Evolutionary conservation across 1,139 yeast species (phyloP).

Genomic region (Kodamaea derodonti): DNA sequence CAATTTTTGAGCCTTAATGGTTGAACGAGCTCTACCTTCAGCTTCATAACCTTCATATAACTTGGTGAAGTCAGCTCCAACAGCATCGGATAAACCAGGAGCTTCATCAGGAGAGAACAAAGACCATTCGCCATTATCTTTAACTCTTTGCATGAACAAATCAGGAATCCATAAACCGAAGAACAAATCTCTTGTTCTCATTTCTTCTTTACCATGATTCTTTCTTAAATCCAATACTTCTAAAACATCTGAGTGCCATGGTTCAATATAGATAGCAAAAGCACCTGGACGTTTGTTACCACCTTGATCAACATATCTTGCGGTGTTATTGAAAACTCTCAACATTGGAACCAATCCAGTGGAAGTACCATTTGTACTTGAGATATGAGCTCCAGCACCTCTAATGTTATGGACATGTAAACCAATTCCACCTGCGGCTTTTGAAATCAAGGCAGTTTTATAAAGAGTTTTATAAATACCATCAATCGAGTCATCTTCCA

Average conservation of each 20-base stretch:
- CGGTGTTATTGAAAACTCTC: constrained; percentile 86
- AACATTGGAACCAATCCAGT: constrained; percentile 89
- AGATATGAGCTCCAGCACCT: constrained; percentile 80
- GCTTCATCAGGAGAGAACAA: constrained; percentile 87
- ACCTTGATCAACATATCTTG: constrained; percentile 91
- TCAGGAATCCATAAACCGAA: constrained; percentile 93
- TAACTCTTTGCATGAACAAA: constrained; percentile 85
- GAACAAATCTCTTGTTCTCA: constrained; percentile 85
- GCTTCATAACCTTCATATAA: constrained; percentile 69
- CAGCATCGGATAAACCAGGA: constrained; percentile 74
- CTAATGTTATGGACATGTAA: constrained; percentile 80
- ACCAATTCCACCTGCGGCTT: constrained; percentile 91
- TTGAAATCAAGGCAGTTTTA: constrained; percentile 82
- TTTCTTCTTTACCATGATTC: constrained; percentile 89
- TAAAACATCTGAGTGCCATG: constrained; percentile 88
- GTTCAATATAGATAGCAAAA: constrained; percentile 82
- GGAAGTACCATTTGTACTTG: constrained; percentile 87
- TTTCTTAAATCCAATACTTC: constrained; percentile 82
- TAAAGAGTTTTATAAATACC: constrained; percentile 86
- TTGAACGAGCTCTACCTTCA: constrained; percentile 67
- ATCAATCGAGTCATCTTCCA: constrained; percentile 87
- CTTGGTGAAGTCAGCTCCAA: constrained; percentile 75
- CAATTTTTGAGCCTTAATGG: constrained; percentile 79
- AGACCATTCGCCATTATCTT: constrained; percentile 75
- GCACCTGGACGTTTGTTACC: constrained; percentile 96